Evolutionary conservation across 1,139 yeast genomes (phyloP).

Genomic region (Taphrina sp.): DNA sequence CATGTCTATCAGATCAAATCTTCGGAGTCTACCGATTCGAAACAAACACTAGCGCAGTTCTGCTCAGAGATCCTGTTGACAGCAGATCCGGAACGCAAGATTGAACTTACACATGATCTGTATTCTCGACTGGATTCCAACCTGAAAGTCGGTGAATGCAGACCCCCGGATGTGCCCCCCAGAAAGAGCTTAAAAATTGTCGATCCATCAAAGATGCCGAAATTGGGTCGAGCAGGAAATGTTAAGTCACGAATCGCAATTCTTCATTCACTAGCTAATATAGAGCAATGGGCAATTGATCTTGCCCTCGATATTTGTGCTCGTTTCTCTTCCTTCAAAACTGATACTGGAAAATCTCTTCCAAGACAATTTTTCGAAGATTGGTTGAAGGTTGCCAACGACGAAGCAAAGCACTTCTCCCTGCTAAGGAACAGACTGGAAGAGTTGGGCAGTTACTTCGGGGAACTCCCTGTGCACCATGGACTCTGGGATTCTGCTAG

Average conservation of each 20-base stretch:
- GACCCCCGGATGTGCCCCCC: slow-evolving; percentile 12
- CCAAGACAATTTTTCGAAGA: slow-evolving; percentile 29
- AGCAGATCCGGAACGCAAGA: slow-evolving; percentile 21
- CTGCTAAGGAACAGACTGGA: slow-evolving; percentile 26
- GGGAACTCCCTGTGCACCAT: slow-evolving; percentile 25
- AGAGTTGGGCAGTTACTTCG: slow-evolving; percentile 22
- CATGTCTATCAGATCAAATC: too few relatives aligned
- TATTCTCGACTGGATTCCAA: not conserved
- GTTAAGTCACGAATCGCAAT: slow-evolving; percentile 28
- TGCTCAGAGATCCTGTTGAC: slow-evolving; percentile 13
- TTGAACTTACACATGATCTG: slow-evolving; percentile 16
- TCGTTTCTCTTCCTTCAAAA: slow-evolving; percentile 14
- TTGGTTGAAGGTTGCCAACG: slow-evolving; percentile 32
- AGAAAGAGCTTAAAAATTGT: slow-evolving; percentile 9
- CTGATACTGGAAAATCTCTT: slow-evolving; percentile 3
- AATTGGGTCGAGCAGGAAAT: slow-evolving; percentile 19
- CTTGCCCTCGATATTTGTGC: slow-evolving; percentile 25
- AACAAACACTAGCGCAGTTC: slow-evolving; percentile 1
- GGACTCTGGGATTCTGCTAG: slow-evolving; percentile 27
- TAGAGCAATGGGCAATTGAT: slow-evolving; percentile 30
- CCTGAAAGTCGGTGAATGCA: not conserved
- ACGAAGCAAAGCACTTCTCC: slow-evolving; percentile 31
- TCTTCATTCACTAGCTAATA: slow-evolving; percentile 23
- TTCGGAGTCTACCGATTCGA: too few relatives aligned
- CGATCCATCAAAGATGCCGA: slow-evolving; percentile 10